These are phyloP conservation scores for Nothopassalora personata DNA, from an alignment of 2,329 filamentous ascomycete genomes.

Conservation along the genomic window DNA sequence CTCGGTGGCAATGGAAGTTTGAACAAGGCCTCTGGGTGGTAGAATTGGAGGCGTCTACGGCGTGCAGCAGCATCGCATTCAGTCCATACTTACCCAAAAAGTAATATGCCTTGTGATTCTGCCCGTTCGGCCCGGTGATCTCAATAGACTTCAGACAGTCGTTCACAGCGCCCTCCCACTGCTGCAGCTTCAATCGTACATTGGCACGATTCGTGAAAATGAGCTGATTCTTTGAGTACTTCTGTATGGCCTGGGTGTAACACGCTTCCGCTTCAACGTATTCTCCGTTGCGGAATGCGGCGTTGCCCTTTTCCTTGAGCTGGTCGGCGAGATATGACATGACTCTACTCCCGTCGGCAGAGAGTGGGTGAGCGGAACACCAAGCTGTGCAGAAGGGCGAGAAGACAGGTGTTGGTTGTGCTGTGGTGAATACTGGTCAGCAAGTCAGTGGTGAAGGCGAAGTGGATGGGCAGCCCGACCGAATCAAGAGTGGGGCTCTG, in stretches of 20 bases:
- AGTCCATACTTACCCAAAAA: slow-evolving; percentile 51
- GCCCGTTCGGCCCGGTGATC: slow-evolving; percentile 48
- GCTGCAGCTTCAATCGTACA: slow-evolving; percentile 66
- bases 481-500: not conserved
- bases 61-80: not conserved
- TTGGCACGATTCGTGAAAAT: slow-evolving; percentile 90
- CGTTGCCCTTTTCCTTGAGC: slow-evolving; percentile 54
- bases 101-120: slow-evolving; percentile 65
- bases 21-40: too few species aligned
- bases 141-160: slow-evolving; percentile 73
- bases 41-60: too few species aligned
- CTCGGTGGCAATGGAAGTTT: too few species aligned
- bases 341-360: not conserved
- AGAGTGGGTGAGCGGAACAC: not conserved
- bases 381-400: not conserved
- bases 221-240: slow-evolving; percentile 68
- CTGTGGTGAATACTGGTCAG: not conserved
- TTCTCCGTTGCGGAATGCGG: slow-evolving; percentile 59
- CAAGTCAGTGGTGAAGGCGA: not conserved
- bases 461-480: not conserved
- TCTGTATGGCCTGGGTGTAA: slow-evolving; percentile 70
- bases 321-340: slow-evolving; percentile 39
- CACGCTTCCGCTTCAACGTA: slow-evolving; percentile 60
- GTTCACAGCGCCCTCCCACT: slow-evolving; percentile 68
- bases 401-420: not conserved